Evolutionary conservation across 2,329 filamentous ascomycete species (phyloP).

Genomic region (Pseudomassariella vexata): DNA sequence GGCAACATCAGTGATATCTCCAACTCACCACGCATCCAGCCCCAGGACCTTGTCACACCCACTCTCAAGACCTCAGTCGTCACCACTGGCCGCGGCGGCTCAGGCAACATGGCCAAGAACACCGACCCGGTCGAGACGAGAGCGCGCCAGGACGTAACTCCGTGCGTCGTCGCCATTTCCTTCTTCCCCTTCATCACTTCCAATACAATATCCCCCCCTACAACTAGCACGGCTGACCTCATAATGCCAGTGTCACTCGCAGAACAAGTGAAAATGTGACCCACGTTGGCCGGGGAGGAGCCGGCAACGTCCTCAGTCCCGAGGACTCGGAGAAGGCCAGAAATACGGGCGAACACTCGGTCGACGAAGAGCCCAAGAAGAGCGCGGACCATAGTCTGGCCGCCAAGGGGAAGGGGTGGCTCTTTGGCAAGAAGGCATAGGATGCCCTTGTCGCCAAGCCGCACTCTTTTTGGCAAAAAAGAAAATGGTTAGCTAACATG

Average conservation of each 20-base stretch:
- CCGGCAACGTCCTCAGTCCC: slow-evolving; percentile 57
- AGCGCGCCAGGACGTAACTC: slow-evolving; percentile 75
- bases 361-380: slow-evolving; percentile 11
- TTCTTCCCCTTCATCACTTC: slow-evolving; percentile 14
- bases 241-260: slow-evolving; percentile 25
- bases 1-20: slow-evolving; percentile 62
- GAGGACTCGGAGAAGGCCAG: slow-evolving; percentile 52
- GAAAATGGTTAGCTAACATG: too few relatives aligned
- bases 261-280: slow-evolving; percentile 52
- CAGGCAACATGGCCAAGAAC: slow-evolving; percentile 77
- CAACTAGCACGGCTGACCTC: too few relatives aligned
- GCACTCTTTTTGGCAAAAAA: slow-evolving; percentile 20
- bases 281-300: slow-evolving; percentile 69
- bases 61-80: slow-evolving; percentile 77
- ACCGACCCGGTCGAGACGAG: slow-evolving; percentile 70
- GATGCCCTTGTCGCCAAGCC: slow-evolving; percentile 8
- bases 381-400: slow-evolving; percentile 24
- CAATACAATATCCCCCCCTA: too few relatives aligned
- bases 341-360: slow-evolving; percentile 30
- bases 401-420: slow-evolving; percentile 42
- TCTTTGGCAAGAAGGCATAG: slow-evolving; percentile 43
- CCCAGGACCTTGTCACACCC: slow-evolving; percentile 71
- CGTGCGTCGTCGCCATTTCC: slow-evolving; percentile 39
- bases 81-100: slow-evolving; percentile 84
- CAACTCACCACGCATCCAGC: slow-evolving; percentile 39